A percentile compares a stretch with the other conserved stretches of the same genome.
Conservation (phyloP, 2,329 filamentous ascomycete species). For the Hymenoscyphus scutula region DNA sequence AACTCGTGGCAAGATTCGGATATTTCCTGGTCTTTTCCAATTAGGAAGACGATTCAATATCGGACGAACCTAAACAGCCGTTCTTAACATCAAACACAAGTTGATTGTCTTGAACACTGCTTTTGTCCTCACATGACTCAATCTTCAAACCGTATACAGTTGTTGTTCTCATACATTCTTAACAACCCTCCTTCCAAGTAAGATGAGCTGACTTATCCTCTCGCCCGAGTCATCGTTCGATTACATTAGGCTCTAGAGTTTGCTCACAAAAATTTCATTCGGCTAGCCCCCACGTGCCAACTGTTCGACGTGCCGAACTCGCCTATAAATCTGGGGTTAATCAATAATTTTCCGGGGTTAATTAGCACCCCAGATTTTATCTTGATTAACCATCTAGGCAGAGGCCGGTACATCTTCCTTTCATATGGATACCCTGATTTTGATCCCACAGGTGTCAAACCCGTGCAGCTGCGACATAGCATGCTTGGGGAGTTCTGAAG, state of each 20-base stretch:
- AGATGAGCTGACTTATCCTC: constrained; percentile 6
- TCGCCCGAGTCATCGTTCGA: constrained; percentile 16
- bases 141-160: not conserved
- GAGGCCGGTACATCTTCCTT: constrained; percentile 24
- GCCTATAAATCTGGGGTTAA: constrained; percentile 20
- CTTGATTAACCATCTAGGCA: constrained; percentile 26
- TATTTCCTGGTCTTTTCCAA: not conserved
- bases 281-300: constrained; percentile 17
- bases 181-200: not conserved
- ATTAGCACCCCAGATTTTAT: constrained; percentile 29
- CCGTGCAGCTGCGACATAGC: constrained; percentile 9
- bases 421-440: constrained; percentile 15
- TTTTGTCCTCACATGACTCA: not conserved
- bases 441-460: constrained; percentile 11
- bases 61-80: not conserved
- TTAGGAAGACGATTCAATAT: not conserved
- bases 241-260: constrained; percentile 18
- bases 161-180: not conserved
- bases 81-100: not conserved
- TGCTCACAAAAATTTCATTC: constrained; percentile 12
- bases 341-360: constrained; percentile 16
- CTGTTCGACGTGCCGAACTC: constrained; percentile 14
- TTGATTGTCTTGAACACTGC: not conserved
- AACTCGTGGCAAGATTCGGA: not conserved
- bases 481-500: constrained; percentile 13